These are phyloP conservation scores for Dendrobium catenatum DNA, from an alignment of 106 monocot genomes.

Conservation along the genomic window DNA sequence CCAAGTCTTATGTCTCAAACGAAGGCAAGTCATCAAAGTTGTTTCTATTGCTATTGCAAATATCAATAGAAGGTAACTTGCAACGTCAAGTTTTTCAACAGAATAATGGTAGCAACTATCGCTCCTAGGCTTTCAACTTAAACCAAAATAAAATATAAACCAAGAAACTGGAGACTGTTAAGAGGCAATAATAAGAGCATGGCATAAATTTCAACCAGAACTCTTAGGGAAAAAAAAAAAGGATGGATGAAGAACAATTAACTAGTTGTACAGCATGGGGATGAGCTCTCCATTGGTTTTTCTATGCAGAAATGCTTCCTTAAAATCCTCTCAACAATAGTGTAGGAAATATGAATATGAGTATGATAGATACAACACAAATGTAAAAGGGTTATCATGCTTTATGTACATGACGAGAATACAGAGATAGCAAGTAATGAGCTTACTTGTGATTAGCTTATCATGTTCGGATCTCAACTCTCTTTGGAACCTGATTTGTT, in stretches of 20 bases:
- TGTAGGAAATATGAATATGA: background rate
- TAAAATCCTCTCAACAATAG: background rate
- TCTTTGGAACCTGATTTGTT: slow-evolving; percentile 17
- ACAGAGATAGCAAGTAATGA: background rate
- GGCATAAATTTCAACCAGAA: no score
- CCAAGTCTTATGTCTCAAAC: no score
- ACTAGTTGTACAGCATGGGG: background rate
- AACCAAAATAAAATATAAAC: background rate
- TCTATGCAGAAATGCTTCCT: background rate
- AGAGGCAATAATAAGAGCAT: background rate
- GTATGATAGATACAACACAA: background rate
- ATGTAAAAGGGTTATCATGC: background rate
- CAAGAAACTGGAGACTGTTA: background rate
- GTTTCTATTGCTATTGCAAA: no score
- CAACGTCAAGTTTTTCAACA: background rate
- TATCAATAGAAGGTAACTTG: no score
- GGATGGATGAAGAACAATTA: background rate
- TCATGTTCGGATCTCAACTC: slow-evolving; percentile 27
- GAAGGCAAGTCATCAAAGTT: no score
- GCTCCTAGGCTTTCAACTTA: no score
- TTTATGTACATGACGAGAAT: slow-evolving; percentile 3
- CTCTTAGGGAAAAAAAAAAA: background rate
- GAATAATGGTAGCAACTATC: background rate
- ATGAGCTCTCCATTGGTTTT: background rate
- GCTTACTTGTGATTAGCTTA: background rate